Evolutionary conservation across 108 stramenopile genomes (phyloP), one percentile per base, ranked within the genome.

Genomic region (Nitzschia inconspicua): DNA sequence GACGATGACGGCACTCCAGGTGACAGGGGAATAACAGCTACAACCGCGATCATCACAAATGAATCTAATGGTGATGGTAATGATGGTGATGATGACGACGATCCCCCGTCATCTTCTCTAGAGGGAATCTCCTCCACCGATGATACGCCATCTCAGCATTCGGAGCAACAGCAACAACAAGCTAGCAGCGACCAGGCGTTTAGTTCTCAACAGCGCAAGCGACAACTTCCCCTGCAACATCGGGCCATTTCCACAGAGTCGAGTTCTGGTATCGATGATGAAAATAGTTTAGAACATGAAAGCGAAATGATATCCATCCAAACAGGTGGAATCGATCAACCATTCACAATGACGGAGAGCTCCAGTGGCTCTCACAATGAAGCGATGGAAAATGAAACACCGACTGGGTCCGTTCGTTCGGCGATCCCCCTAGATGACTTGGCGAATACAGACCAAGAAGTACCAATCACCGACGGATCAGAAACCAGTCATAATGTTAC

Each of bases 401-500:
- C n/a, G n/a, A n/a, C n/a, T n/a, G n/a, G n/a, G n/a, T n/a, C n/a
- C n/a, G n/a, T n/a, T n/a, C n/a, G n/a, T n/a, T n/a, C n/a, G n/a
- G n/a, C n/a, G n/a, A n/a, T n/a, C n/a, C n/a, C n/a, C n/a, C n/a
- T n/a, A n/a, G n/a, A n/a, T n/a, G n/a, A n/a, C n/a, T n/a, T n/a
- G n/a, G n/a, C n/a, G n/a, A n/a, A n/a, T n/a, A n/a, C 57, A 0
- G 42, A 42, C 26, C 42, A 58, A 19, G 42, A 58, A 36, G 43
- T 47, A 11, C 60, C 47, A 24, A 24, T 36, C 27, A 41, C 50
- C 49, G 50, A 63, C 23, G 62, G 41, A 25, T 23, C 29, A 5
- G 62, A 50, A 10, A 32, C 40, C 22, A 50, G 52, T 51, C 62
- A 63, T 9, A 50, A 63, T 18, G 39, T 63, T 22, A 48, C 62